Base-by-base conservation (phyloP, 2,329 filamentous ascomycete genomes). In the Cladosporium sp. region DNA sequence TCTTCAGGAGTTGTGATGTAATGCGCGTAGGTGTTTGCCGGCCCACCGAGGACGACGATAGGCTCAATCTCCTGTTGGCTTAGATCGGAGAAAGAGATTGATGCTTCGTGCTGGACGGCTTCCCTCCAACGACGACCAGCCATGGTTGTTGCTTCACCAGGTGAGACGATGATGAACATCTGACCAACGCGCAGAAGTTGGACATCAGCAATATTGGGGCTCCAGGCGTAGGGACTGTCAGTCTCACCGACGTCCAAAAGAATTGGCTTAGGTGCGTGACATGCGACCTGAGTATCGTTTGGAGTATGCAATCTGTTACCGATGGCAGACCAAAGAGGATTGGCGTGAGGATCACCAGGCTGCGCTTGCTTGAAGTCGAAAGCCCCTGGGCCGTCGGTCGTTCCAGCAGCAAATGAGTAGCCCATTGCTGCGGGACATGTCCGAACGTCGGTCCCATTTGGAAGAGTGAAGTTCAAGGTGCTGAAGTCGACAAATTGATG, bases 321-420 rank as follows among this genome's bases (percentile, higher is more conserved):
- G 2, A 95, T 89, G 7, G 88, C 73, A 19, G 76, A 74, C 92
- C 92, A 96, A 3, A 96, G 71, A 0, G 89, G 89, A 56, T 87
- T 91, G 18, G 79, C 80, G 36, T 84, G 79, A 0, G 89, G 85
- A n/a, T 80, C 75, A 27, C 84, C 84, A 0, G 85, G 84, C 57
- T 88, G 80, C 57, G 90, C 91, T 64, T 97, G 92, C 1, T 88
- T 93, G 66, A 97, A 96, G 69, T 97, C 92, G 62, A 96, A 95
- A 0, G 83, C 84, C 1, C 92, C 92, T 0, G 92, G 91, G 5
- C 92, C 89, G 66, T 97, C 92, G 0, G 89, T 88, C 0, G 92
- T 97, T 9, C 92, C 92, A 1, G 88, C 92, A 0, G 92, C 92
- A 65, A 97, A 97, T 0, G 88, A 91, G 65, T 93, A 95, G 5